Conservation (phyloP, 2,329 filamentous ascomycete species). For the Verruconis gallopava region DNA sequence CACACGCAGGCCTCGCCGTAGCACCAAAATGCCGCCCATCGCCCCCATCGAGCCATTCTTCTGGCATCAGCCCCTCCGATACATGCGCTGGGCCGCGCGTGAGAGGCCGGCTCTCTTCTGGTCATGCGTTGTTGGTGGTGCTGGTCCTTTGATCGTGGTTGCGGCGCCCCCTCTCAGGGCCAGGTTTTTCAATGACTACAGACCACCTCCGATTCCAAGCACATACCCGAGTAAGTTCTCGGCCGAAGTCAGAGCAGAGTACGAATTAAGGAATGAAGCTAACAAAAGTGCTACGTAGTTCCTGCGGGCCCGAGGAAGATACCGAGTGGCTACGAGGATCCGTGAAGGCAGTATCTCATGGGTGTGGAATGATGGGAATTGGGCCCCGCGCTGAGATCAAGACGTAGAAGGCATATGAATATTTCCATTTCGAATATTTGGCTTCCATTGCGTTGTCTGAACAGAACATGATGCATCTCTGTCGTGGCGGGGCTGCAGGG, state of each 20-base stretch:
- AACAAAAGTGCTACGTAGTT: constrained; percentile 7
- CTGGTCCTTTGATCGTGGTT: constrained; percentile 59
- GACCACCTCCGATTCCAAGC: constrained; percentile 60
- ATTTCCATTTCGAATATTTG: too few relatives aligned
- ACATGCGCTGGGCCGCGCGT: constrained; percentile 76
- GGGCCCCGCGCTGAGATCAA: too few relatives aligned
- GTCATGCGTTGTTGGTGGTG: constrained; percentile 59
- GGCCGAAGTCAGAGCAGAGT: neutral
- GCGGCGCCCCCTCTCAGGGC: constrained; percentile 61
- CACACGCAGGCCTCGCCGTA: too few relatives aligned
- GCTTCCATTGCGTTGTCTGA: too few relatives aligned
- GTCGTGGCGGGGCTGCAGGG: too few relatives aligned
- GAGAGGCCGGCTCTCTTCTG: constrained; percentile 88
- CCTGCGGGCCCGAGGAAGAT: constrained; percentile 11
- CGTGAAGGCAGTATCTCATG: too few relatives aligned
- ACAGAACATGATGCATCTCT: too few relatives aligned
- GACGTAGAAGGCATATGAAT: too few relatives aligned
- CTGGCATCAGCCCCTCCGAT: constrained; percentile 71
- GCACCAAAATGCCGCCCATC: neutral
- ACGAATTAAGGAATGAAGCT: constrained; percentile 14
- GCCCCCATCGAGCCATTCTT: constrained; percentile 34
- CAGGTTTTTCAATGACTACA: constrained; percentile 60
- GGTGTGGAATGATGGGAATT: too few relatives aligned
- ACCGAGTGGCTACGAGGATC: constrained; percentile 11
- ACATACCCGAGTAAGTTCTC: constrained; percentile 76